Percentiles rank a stretch among this genome's conserved stretches.
Evolutionary conservation across 2,329 filamentous ascomycete genomes (phyloP).

Genomic region (Cladophialophora exuberans): DNA sequence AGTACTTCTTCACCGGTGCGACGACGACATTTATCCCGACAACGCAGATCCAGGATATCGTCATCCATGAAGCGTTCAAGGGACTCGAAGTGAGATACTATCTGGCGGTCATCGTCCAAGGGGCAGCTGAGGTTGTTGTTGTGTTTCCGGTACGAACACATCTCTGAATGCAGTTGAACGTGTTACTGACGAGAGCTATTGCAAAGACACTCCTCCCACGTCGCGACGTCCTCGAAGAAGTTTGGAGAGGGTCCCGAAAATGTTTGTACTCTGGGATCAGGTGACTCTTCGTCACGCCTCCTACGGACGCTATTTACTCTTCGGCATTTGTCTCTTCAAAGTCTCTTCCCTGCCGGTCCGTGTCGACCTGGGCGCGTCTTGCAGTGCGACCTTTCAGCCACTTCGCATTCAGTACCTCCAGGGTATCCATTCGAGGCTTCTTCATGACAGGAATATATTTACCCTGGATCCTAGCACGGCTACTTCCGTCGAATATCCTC

Average conservation of each 20-base stretch:
- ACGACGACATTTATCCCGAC: conserved; percentile 84
- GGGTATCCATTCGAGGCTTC: conserved; percentile 58
- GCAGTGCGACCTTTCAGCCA: conserved; percentile 58
- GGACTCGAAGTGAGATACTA: conserved; percentile 92
- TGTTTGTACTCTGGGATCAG: conserved; percentile 71
- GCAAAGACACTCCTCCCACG: conserved; percentile 68
- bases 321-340: conserved; percentile 11
- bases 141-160: conserved; percentile 76
- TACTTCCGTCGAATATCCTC: conserved; percentile 62
- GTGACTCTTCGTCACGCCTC: conserved; percentile 1
- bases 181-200: not conserved
- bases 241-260: conserved; percentile 83
- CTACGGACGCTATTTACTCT: not conserved
- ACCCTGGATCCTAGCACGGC: conserved; percentile 57
- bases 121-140: conserved; percentile 86
- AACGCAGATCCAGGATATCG: conserved; percentile 85
- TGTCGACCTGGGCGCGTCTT: conserved; percentile 36
- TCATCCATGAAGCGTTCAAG: conserved; percentile 92
- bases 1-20: conserved; percentile 66
- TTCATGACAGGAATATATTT: conserved; percentile 61
- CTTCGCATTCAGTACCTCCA: conserved; percentile 65
- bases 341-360: not conserved
- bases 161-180: not conserved
- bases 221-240: conserved; percentile 75
- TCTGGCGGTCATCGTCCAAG: conserved; percentile 85